Conservation (phyloP, 768 basidiomycete species). For the Tulasnella sp. region DNA sequence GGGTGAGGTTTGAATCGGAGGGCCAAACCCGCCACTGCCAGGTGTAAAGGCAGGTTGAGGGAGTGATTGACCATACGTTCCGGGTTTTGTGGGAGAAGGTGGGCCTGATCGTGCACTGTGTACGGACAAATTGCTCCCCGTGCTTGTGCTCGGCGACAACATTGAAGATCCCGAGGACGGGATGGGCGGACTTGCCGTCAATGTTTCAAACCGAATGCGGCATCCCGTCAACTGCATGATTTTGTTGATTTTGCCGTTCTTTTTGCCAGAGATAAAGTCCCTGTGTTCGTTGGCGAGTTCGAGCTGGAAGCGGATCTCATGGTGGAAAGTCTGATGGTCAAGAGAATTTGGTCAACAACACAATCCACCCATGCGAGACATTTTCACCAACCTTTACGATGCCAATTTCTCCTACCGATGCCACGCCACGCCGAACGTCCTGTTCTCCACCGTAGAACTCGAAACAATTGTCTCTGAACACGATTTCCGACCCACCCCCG, state of each 20-base stretch:
- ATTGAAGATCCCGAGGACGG: constrained; percentile 41
- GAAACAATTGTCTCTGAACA: constrained; percentile 97
- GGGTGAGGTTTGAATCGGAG: background rate
- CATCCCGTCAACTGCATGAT: constrained; percentile 98
- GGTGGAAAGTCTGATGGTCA: constrained; percentile 75
- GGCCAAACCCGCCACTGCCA: background rate
- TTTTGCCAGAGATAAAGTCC: constrained; percentile 98
- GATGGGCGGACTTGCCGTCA: constrained; percentile 59
- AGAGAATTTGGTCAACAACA: background rate
- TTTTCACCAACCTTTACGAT: constrained; percentile 72
- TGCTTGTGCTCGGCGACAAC: constrained; percentile 36
- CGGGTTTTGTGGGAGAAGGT: constrained; percentile 19
- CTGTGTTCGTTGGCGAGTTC: constrained; percentile 97
- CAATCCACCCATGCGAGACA: background rate
- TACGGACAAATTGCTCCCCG: background rate
- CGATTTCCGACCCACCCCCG: constrained; percentile 87
- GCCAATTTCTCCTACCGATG: constrained; percentile 87
- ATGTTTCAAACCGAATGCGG: constrained; percentile 98
- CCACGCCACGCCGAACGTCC: constrained; percentile 84
- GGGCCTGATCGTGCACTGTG: background rate
- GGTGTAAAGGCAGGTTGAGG: constrained; percentile 31
- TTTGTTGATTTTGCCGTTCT: constrained; percentile 99
- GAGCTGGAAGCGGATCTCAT: constrained; percentile 97
- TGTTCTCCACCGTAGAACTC: constrained; percentile 94
- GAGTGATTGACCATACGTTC: background rate